Base-by-base conservation (phyloP, 1,284 basidiomycete species). In the Cryptococcus jaspeensis region DNA sequence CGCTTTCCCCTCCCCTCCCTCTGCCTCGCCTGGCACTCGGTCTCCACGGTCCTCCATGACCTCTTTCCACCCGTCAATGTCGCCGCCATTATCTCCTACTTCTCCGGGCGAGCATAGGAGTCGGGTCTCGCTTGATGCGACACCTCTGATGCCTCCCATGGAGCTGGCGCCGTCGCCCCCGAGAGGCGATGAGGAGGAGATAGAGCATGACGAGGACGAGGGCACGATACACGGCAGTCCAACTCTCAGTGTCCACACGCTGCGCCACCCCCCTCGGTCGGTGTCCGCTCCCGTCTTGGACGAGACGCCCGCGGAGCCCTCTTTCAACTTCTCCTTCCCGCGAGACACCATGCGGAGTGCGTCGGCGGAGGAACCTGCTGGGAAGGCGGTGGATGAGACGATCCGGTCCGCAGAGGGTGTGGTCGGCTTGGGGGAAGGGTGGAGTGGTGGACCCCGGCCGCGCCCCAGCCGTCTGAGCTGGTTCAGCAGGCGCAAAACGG, bases 401-500 rank as follows among this genome's bases (percentile, higher is more conserved):
- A 35, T 74, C 16, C 65, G 72, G 23, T 69, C 69, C 12, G 58
- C 62, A 43, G 67, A 68, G 5, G 72, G 71, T 8, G 65, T 74
- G n/a, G 59, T 71, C 2, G 71, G 71, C 5, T 50, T 74, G 2
- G 72, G 72, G 8, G 72, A 74, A 41, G 72, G 72, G 12, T 74
- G 72, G 72, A 69, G 69, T 11, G 66, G 70, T 35, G 70, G 67
- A 25, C 64, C 60, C 7, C 55, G 54, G 35, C 37, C 12, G 35
- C 23, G 35, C 28, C 6, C 18, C 12, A 56, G 46, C 43, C 53
- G 44, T 35, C 58, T 25, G 43, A 42, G 52, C 32, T 65, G 60
- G 62, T 57, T 56, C 12, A 32, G 40, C 40, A 52, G 35, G 15
- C n/a, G 22, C n/a, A 55, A 25, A 46, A 18, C 28, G 15, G 16